Percentiles rank a stretch among this genome's conserved stretches.
These are phyloP conservation scores for Hortaea sp. DNA, from an alignment of 2,329 filamentous ascomycete genomes.

Conservation along the genomic window DNA sequence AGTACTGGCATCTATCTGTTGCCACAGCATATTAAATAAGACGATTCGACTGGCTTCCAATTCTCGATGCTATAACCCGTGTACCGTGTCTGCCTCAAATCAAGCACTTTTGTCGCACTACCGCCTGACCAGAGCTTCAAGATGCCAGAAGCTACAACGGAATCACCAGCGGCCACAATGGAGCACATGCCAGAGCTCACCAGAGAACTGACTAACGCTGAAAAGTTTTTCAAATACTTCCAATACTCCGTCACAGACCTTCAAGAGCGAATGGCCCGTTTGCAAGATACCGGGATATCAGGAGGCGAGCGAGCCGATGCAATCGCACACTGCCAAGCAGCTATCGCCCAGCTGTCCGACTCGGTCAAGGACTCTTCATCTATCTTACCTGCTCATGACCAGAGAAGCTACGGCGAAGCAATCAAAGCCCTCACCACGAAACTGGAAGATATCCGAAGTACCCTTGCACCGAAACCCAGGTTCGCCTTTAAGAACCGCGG, in stretches of 20 bases:
- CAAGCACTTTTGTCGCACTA: too few species aligned
- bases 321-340: conserved; percentile 67
- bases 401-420: conserved; percentile 72
- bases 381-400: conserved; percentile 80
- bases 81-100: too few species aligned
- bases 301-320: conserved; percentile 71
- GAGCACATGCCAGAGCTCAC: conserved; percentile 14
- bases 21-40: too few species aligned
- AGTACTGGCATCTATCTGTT: too few species aligned
- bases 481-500: conserved; percentile 62
- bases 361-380: conserved; percentile 76
- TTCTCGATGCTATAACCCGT: too few species aligned
- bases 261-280: conserved; percentile 62
- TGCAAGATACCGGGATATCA: conserved; percentile 52
- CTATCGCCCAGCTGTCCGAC: conserved; percentile 70
- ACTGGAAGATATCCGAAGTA: conserved; percentile 58
- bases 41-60: too few species aligned
- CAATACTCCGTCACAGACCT: conserved; percentile 64
- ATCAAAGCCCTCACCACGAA: conserved; percentile 75
- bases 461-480: conserved; percentile 62
- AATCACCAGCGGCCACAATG: not conserved
- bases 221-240: conserved; percentile 78
- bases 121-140: too few species aligned
- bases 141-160: not conserved
- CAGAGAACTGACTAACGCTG: conserved; percentile 23